Percentiles rank a stretch among this genome's conserved stretches.
These are phyloP conservation scores for Boechera retrofracta DNA, from an alignment of 345 rosid genomes.

Conservation along the genomic window DNA sequence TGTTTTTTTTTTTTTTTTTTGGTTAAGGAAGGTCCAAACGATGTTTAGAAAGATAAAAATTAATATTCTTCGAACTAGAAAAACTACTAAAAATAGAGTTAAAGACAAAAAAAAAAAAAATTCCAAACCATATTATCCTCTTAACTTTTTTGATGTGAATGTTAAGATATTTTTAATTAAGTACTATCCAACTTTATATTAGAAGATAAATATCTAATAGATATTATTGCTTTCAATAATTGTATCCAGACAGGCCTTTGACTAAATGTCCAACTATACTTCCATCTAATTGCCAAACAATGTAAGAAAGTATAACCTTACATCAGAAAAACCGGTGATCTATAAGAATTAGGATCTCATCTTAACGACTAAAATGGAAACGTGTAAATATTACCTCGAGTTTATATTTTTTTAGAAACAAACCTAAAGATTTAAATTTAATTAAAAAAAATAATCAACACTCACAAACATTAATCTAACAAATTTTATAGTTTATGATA, in stretches of 20 bases:
- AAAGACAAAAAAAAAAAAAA: background rate
- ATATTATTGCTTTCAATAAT: constrained; percentile 42
- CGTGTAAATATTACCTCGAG: background rate
- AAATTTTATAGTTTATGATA: background rate
- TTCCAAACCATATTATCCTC: constrained; percentile 1
- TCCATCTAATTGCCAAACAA: constrained; percentile 32
- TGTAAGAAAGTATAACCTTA: constrained; percentile 21
- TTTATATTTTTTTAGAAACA: background rate
- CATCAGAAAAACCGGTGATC: constrained; percentile 23
- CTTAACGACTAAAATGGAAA: background rate
- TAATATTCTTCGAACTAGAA: background rate
- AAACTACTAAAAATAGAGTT: constrained; percentile 4
- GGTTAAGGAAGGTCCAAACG: background rate
- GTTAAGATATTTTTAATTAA: constrained; percentile 23
- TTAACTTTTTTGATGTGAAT: constrained; percentile 34
- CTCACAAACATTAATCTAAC: background rate
- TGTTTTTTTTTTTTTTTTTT: background rate
- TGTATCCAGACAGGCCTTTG: constrained; percentile 32
- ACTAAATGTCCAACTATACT: constrained; percentile 36
- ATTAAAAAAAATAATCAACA: background rate
- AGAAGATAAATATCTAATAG: constrained; percentile 23
- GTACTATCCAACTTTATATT: constrained; percentile 32
- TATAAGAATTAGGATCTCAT: constrained; percentile 32
- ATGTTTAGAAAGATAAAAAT: background rate
- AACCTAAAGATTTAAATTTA: background rate